A percentile compares a stretch with the other conserved stretches of the same genome.
These are phyloP conservation scores for Oryza brachyantha DNA, from an alignment of 176 grass and related monocot genomes.

Conservation along the genomic window DNA sequence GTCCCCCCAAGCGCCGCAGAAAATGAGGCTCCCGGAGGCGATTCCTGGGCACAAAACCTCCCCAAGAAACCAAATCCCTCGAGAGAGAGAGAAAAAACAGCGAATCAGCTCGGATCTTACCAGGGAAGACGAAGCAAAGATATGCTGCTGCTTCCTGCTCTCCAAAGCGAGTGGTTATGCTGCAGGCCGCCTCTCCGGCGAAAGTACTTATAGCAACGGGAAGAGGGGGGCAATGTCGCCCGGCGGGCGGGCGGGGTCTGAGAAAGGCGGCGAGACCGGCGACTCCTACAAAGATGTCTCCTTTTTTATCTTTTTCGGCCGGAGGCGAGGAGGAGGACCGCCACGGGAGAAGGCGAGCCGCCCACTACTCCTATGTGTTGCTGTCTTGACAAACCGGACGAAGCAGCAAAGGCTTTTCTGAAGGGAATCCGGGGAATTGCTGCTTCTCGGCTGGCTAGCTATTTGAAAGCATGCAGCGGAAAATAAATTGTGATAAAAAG, in stretches of 20 bases:
- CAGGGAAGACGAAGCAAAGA: not conserved
- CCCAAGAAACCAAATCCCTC: not conserved
- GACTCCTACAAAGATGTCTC: not conserved
- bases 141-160: slow-evolving; percentile 17
- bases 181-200: not conserved
- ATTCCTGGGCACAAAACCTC: not conserved
- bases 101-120: slow-evolving; percentile 47
- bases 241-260: not conserved
- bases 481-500: no score
- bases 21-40: slow-evolving; percentile 15
- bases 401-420: not conserved
- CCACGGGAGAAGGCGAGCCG: not conserved
- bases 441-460: no score
- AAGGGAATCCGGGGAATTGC: no score
- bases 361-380: not conserved
- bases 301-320: not conserved
- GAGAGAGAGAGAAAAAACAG: not conserved
- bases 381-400: slow-evolving; percentile 29
- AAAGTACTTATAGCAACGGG: slow-evolving; percentile 24
- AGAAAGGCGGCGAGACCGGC: slow-evolving; percentile 33
- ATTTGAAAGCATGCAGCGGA: no score
- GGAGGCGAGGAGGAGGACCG: not conserved
- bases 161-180: slow-evolving; percentile 10
- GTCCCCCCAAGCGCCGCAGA: not conserved
- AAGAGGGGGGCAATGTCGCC: slow-evolving; percentile 13